Evolutionary conservation across 2,329 filamentous ascomycete species (phyloP), one percentile per base, ranked within the genome.

Genomic region (Aspergillus sp.): DNA sequence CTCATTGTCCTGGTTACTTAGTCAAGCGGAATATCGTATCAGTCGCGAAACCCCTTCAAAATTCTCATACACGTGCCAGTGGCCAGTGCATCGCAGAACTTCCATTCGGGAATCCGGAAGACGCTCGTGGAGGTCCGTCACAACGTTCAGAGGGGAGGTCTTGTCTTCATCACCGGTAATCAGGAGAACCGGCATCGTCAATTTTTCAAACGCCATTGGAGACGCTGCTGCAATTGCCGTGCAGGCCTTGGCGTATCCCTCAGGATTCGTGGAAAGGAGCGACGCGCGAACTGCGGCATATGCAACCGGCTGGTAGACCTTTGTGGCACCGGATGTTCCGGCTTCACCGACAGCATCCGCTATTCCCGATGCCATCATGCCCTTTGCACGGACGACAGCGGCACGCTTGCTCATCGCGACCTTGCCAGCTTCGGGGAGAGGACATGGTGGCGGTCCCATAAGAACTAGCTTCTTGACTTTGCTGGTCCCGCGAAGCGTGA

Each of bases 221-320:
- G 58, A 59, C 1, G 70, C 69, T 3, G 61, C 62, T 3, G 73
- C 77, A 25, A 80, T 63, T 2, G 77, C 77, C 23, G 64, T 63
- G 38, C 74, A 77, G 0, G 69, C 77, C 51, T 81, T 81, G 1
- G 78, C 78, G 57, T 80, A 81, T 1, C 74, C 74, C 51, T 81
- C 77, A 0, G 74, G 66, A 52, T 79, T 72, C 51, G 78, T 75
- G 0, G 66, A 59, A 0, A 78, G 59, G 2, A 81, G 60, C 4
- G 69, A 74, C 22, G 74, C 54, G 5, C 71, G 58, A 7, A 74
- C 61, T 0, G 75, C 73, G 2, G 70, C 58, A 7, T 71, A 49
- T 1, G 69, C 71, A 1, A 78, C 47, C 0, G 67, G 65, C n/a
- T 72, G 73, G 0, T 57, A 53, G 1, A 51, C 46, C 50, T 71